These are phyloP conservation scores for Fusarium penzigii DNA, from an alignment of 2,329 filamentous ascomycete species.

Conservation along the genomic window DNA sequence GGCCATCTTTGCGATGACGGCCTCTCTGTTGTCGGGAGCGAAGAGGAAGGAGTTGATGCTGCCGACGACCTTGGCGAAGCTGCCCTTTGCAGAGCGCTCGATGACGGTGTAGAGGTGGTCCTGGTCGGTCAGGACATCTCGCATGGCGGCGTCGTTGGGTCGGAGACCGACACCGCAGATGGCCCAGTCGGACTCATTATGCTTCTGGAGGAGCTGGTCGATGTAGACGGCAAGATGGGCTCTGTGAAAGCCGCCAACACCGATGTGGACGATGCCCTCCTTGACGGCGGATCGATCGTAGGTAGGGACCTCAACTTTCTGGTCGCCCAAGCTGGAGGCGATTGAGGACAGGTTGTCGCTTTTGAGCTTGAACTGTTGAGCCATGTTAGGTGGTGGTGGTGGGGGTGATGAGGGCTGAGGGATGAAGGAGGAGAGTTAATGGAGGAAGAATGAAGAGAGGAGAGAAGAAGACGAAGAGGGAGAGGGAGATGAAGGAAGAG, in stretches of 20 bases:
- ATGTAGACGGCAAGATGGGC: constrained; percentile 55
- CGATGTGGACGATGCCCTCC: constrained; percentile 56
- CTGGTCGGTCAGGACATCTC: constrained; percentile 48
- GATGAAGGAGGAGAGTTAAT: not conserved
- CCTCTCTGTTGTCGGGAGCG: constrained; percentile 51
- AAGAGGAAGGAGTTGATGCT: constrained; percentile 56
- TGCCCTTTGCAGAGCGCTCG: constrained; percentile 54
- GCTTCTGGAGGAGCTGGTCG: constrained; percentile 48
- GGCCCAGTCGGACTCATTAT: constrained; percentile 46
- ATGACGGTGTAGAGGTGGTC: constrained; percentile 56
- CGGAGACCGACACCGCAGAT: constrained; percentile 55
- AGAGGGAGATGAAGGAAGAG: not conserved
- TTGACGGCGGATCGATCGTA: constrained; percentile 49
- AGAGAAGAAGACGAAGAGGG: constrained; percentile 1
- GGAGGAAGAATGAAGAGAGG: not conserved
- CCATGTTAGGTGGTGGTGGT: constrained; percentile 9
- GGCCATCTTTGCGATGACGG: constrained; percentile 56
- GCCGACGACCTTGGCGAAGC: constrained; percentile 48
- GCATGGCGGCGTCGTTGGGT: constrained; percentile 52
- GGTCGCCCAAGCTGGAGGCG: constrained; percentile 21
- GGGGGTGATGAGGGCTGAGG: not conserved
- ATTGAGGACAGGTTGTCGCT: constrained; percentile 27
- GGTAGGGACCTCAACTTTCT: constrained; percentile 35
- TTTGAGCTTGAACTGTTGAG: constrained; percentile 28
- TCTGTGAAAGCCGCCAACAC: constrained; percentile 56